A percentile compares a stretch with the other conserved stretches of the same genome.
Conservation (phyloP, 1,284 basidiomycete species). For the Ganoderma leucocontextum region DNA sequence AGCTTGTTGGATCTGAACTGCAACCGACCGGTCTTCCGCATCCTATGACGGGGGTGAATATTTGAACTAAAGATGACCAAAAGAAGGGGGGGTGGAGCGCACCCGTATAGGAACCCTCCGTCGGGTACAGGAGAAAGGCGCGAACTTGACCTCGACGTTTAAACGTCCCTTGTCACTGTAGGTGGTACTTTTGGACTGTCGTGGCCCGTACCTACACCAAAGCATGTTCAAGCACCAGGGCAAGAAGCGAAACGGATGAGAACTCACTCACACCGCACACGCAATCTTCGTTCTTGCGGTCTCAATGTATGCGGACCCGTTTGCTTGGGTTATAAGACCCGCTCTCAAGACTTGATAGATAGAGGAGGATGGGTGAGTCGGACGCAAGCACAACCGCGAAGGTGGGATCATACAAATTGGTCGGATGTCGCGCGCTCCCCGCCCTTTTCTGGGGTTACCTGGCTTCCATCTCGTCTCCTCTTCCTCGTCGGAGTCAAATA, state of each 20-base stretch:
- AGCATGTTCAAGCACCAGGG: background rate
- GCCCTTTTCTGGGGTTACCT: constrained; percentile 54
- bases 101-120: constrained; percentile 89
- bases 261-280: constrained; percentile 83
- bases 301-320: constrained; percentile 96
- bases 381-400: constrained; percentile 27
- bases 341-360: constrained; percentile 79
- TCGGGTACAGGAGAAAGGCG: constrained; percentile 86
- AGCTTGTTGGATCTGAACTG: constrained; percentile 87
- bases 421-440: constrained; percentile 71
- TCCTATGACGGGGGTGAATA: constrained; percentile 63
- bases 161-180: constrained; percentile 90
- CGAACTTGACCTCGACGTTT: constrained; percentile 96
- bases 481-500: constrained; percentile 59
- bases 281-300: constrained; percentile 90
- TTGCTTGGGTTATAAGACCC: constrained; percentile 91
- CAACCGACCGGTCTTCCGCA: constrained; percentile 89
- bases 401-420: constrained; percentile 75
- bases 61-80: constrained; percentile 22
- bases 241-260: background rate
- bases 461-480: constrained; percentile 35
- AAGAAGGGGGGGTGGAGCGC: constrained; percentile 42
- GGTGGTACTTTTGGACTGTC: constrained; percentile 80
- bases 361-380: background rate
- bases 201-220: constrained; percentile 84